Percentiles rank a stretch among this genome's conserved stretches.
Conservation (phyloP, 768 basidiomycete species). For the Strobilomyces confusus region DNA sequence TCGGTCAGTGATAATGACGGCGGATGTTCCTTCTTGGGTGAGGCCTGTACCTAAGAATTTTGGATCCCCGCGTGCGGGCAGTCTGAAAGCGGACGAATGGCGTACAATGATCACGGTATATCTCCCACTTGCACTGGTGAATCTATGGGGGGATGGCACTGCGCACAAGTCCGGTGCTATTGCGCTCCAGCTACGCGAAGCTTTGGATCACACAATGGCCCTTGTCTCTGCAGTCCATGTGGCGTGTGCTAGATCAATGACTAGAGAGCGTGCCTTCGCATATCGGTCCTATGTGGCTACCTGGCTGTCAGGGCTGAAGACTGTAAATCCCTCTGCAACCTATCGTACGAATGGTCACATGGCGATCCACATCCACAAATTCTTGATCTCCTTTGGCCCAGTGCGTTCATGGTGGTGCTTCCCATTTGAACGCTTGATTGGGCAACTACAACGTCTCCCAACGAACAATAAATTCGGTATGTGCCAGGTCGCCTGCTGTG, state of each 20-base stretch:
- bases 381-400: neutral
- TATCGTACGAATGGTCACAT: neutral
- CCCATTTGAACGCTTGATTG: neutral
- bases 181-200: neutral
- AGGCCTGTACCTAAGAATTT: neutral
- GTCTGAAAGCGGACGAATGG: slow-evolving; percentile 6
- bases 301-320: neutral
- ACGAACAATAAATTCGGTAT: neutral
- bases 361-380: neutral
- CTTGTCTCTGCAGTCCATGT: neutral
- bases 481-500: neutral
- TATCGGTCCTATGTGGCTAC: neutral
- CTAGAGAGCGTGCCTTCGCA: neutral
- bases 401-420: slow-evolving; percentile 1
- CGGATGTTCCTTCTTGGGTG: neutral
- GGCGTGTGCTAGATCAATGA: neutral
- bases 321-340: neutral
- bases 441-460: neutral
- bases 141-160: neutral
- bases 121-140: neutral
- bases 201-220: slow-evolving; percentile 1
- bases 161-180: neutral
- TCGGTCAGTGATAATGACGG: neutral
- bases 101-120: neutral
- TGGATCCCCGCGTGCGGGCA: neutral